Evolutionary conservation across 2,329 filamentous ascomycete genomes (phyloP), one percentile per base, ranked within the genome.

Genomic region (Scedosporium minutisporum): DNA sequence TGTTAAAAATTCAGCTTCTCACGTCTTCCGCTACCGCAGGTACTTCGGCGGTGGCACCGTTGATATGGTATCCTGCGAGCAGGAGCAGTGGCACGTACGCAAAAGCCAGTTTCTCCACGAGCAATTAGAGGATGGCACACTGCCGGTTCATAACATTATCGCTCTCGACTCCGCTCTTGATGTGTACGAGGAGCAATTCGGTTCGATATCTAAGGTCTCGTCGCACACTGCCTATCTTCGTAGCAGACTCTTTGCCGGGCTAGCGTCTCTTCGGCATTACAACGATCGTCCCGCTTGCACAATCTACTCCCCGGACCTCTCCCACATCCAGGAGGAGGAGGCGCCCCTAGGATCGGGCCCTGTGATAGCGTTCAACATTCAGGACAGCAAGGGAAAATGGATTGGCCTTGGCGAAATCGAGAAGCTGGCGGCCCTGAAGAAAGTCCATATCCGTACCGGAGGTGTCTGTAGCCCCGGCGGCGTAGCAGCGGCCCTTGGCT

Each of bases 381-480:
- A 77, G 60, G 90, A 88, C 66, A 81, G 83, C 21, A 71, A 78
- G 7, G 89, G 90, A 0, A 82, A 83, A 29, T 96, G 91, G 88
- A 73, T 95, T 60, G 90, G 90, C 66, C 87, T 93, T 65, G 80
- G 85, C 14, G 93, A 97, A 70, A 86, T 97, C 18, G 93, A 97
- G 71, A 96, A 93, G 72, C 78, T 97, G 23, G 89, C 92, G 6
- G 81, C 83, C 2, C 78, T 96, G 21, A 90, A 88, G 66, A 83
- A 85, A 58, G 89, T 97, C 51, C 91, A 97, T 69, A 77, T 97
- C 18, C 85, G 95, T 44, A 96, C 91, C 0, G 95, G 95, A 4
- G 89, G 91, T 0, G 79, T 97, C 1, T 99, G 95, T 75, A 97
- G 96, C 68, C 93, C 95, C 1, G 95, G 93, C 9, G 92, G 92